phyloP scores from a whole-genome alignment of 2,329 filamentous ascomycete species.

The Allantophomopsis lycopodina region DNA sequence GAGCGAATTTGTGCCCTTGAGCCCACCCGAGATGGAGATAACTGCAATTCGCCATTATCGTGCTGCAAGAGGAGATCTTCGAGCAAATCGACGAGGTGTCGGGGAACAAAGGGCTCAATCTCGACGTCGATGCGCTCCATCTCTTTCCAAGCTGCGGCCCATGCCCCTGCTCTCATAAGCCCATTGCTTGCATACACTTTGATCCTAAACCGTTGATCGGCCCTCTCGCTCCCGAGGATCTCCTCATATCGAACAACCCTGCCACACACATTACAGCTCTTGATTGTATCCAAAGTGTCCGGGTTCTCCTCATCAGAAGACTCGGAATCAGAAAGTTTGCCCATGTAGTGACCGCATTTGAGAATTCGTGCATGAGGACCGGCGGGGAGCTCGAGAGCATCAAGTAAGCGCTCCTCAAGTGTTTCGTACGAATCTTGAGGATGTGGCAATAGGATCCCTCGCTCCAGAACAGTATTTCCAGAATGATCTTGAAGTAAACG shows the following conservation, averaged over 20 bases:
- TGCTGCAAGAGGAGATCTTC: conserved; percentile 27
- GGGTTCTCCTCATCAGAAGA: conserved; percentile 6
- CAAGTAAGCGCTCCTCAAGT: conserved; percentile 63
- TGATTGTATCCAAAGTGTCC: conserved; percentile 5
- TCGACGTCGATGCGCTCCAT: conserved; percentile 99
- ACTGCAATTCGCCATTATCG: neutral
- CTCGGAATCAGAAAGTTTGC: conserved; percentile 23
- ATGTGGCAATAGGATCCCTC: conserved; percentile 64
- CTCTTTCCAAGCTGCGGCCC: conserved; percentile 88
- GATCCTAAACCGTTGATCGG: conserved; percentile 48
- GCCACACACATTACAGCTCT: conserved; percentile 18
- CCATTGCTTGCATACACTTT: conserved; percentile 94
- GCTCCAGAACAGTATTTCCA: conserved; percentile 57
- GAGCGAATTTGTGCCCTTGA: conserved; percentile 15
- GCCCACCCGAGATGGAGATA: conserved; percentile 22
- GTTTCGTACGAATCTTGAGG: conserved; percentile 70
- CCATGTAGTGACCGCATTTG: conserved; percentile 65
- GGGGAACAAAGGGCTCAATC: conserved; percentile 60
- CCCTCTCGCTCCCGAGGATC: conserved; percentile 1
- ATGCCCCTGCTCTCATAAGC: conserved; percentile 80
- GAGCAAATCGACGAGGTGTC: conserved; percentile 43
- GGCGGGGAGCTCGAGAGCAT: conserved; percentile 58
- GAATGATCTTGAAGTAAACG: conserved; percentile 55
- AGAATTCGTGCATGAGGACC: conserved; percentile 52
- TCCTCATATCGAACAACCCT: conserved; percentile 15